phyloP scores from a whole-genome alignment of 352 stramenopile genomes.

The Globisporangium nunn region DNA sequence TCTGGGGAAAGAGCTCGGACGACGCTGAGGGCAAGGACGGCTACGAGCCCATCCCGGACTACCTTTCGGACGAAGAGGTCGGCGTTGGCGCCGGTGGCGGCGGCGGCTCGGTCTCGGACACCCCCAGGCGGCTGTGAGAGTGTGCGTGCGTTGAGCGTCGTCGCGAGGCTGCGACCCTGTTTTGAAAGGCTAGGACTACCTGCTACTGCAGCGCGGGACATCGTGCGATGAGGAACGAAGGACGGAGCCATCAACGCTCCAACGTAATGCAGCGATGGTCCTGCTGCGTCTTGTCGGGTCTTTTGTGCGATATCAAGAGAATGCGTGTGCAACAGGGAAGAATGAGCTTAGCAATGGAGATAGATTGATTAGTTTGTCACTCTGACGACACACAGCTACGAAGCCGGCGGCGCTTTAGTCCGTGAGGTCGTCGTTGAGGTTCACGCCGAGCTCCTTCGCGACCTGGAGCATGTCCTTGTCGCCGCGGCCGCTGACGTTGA shows the following conservation, averaged over 20 bases:
- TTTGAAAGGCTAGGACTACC: background rate
- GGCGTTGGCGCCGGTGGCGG: background rate
- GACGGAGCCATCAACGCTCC: too few species aligned
- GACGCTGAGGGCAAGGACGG: slow-evolving; percentile 61
- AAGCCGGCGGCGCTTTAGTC: slow-evolving; percentile 14
- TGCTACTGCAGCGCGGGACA: too few species aligned
- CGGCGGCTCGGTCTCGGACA: slow-evolving; percentile 1
- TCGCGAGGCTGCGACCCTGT: background rate
- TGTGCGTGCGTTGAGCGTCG: background rate
- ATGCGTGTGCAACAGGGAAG: too few species aligned
- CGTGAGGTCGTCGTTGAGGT: slow-evolving; percentile 83
- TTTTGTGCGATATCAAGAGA: too few species aligned
- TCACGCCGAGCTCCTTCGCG: slow-evolving; percentile 93
- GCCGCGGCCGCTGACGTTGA: slow-evolving; percentile 96
- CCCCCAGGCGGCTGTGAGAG: slow-evolving; percentile 7
- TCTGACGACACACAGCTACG: too few species aligned
- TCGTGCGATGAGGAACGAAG: too few species aligned
- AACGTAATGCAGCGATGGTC: too few species aligned
- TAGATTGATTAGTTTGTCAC: too few species aligned
- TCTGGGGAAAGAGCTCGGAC: slow-evolving; percentile 79
- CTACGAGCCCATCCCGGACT: slow-evolving; percentile 74
- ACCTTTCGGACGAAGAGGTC: slow-evolving; percentile 47
- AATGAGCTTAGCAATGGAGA: too few species aligned
- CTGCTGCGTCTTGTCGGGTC: too few species aligned
- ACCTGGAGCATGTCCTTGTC: slow-evolving; percentile 99